Evolutionary conservation across 2,329 filamentous ascomycete genomes (phyloP).

Genomic region (Neocatenulostroma microsporum): DNA sequence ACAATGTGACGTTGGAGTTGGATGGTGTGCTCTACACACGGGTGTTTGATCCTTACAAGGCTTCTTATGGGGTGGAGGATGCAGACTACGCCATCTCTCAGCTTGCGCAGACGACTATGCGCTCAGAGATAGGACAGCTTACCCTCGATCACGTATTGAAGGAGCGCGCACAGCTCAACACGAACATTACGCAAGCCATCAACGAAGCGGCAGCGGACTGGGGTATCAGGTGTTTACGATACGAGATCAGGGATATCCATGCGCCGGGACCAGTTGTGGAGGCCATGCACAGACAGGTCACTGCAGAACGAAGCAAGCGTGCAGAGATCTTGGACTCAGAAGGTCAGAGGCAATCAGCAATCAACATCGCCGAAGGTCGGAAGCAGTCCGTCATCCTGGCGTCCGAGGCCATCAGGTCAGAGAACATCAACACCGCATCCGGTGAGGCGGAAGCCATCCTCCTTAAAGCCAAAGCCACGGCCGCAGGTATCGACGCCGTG

Average conservation of each 20-base stretch:
- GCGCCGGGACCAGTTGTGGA: constrained; percentile 87
- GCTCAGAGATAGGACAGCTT: constrained; percentile 93
- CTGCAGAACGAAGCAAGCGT: constrained; percentile 91
- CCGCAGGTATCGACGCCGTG: constrained; percentile 79
- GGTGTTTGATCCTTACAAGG: constrained; percentile 97
- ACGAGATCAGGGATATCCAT: constrained; percentile 98
- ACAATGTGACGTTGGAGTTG: constrained; percentile 94
- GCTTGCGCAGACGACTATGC: constrained; percentile 97
- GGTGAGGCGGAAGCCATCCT: constrained; percentile 93
- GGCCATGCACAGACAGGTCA: constrained; percentile 97
- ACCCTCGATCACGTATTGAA: constrained; percentile 96
- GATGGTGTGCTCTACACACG: constrained; percentile 93
- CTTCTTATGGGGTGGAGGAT: constrained; percentile 96
- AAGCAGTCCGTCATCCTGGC: constrained; percentile 97
- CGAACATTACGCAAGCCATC: constrained; percentile 97
- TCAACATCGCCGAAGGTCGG: constrained; percentile 96
- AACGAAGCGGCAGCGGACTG: constrained; percentile 96
- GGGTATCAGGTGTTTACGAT: constrained; percentile 92
- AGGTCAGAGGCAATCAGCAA: constrained; percentile 91
- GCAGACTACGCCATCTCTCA: constrained; percentile 98
- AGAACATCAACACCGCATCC: constrained; percentile 85
- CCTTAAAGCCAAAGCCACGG: constrained; percentile 77
- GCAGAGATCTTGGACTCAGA: constrained; percentile 97
- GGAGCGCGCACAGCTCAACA: constrained; percentile 91
- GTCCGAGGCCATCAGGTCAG: constrained; percentile 79